Evolutionary conservation across 352 stramenopile species (phyloP).

Genomic region (Phytophthora nicotianae): DNA sequence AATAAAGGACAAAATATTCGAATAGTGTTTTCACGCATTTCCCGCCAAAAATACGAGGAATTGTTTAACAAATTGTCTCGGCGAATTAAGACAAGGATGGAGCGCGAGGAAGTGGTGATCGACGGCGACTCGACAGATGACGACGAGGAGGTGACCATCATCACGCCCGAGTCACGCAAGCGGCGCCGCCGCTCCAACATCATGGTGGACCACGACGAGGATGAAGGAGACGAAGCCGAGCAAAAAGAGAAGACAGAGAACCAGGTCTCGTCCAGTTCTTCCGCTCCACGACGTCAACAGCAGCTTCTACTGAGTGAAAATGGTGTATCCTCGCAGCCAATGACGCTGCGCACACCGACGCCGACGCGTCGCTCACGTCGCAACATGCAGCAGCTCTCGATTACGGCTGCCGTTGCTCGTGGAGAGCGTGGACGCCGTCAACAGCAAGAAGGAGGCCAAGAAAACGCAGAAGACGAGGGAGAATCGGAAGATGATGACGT

Average conservation of each 20-base stretch:
- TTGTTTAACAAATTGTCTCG: constrained; percentile 4
- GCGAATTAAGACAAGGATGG: constrained; percentile 6
- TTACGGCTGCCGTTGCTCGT: constrained; percentile 32
- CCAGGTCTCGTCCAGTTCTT: neutral
- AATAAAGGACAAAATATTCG: neutral
- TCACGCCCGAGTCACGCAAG: constrained; percentile 68
- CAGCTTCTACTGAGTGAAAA: constrained; percentile 23
- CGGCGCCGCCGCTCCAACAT: constrained; percentile 60
- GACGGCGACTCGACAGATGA: constrained; percentile 72
- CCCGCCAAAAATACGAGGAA: too few species aligned
- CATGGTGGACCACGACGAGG: constrained; percentile 62
- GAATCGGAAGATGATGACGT: constrained; percentile 65
- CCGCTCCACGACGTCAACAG: constrained; percentile 20
- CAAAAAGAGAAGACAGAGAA: constrained; percentile 36
- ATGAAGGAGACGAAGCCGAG: constrained; percentile 29
- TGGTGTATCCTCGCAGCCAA: constrained; percentile 21
- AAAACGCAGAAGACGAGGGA: constrained; percentile 17
- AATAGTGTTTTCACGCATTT: constrained; percentile 3
- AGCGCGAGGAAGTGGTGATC: constrained; percentile 72
- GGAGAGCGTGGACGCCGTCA: constrained; percentile 23
- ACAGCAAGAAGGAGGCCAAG: constrained; percentile 13
- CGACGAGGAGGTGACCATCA: constrained; percentile 57
- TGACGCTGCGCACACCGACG: constrained; percentile 32
- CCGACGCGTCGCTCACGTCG: constrained; percentile 21
- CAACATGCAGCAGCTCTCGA: constrained; percentile 39